Evolutionary conservation across 495 filamentous ascomycete species (phyloP), one percentile per base, ranked within the genome.

Genomic region (Penicillium angulare): DNA sequence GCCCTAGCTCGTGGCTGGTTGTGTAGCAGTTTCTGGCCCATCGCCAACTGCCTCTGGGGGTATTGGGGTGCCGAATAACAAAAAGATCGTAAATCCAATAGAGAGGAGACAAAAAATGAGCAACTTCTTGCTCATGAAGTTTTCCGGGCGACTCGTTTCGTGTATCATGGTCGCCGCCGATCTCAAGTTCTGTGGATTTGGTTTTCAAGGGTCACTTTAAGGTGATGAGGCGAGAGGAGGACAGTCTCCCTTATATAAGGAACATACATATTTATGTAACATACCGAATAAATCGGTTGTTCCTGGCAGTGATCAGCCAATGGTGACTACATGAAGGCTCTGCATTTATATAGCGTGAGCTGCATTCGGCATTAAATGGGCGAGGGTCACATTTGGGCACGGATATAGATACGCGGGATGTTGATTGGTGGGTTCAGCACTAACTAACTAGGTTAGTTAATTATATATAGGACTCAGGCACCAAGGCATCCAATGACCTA

Each of bases 61-160:
- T 10, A 33, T 33, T 18, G 18, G 42, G 13, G 50, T 33, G 10
- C 43, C 43, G 29, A 53, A 47, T 17, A 53, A 32, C 15, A 53
- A 43, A n/a, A 41, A 47, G 16, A 53, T 34, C 18, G 51, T 53
- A 9, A 47, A 48, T 8, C 27, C 51, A 35, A 48, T 47, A 18
- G 51, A 53, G 6, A 53, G 35, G 5, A 53, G 16, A 27, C 51
- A 53, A 35, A 53, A 53, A 26, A n/a, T 10, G 15, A 53, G 10
- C 2, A 53, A 38, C 44, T 53, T 53, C 35, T 47, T 53, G 44
- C 51, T 53, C 44, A 53, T 42, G n/a, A 27, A 26, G 8, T 42
- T 36, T 15, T 47, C 50, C 3, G 35, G 50, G 26, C 27, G 27
- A 12, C 27, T 15, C 12, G 34, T 38, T 31, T 31, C 27, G 27